Base-by-base conservation (phyloP, 202 grass and related monocot genomes). In the Bolboschoenoplectus hybrid region DNA sequence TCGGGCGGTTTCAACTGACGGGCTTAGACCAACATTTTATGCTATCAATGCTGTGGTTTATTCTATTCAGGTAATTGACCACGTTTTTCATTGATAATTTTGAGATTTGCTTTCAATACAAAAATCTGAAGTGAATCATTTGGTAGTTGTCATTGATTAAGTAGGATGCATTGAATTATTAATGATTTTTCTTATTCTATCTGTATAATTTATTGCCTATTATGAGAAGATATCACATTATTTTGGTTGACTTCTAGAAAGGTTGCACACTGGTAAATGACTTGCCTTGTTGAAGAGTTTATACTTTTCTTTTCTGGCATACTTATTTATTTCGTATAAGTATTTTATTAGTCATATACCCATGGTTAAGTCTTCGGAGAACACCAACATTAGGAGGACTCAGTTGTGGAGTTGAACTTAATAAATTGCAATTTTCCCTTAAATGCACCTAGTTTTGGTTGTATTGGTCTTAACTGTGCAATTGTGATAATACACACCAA, bases 1-100 rank as follows among this genome's bases (percentile, higher is more conserved):
- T 84, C 93, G 93, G 50, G 93, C 95, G n/a, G 92, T 92, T 62
- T 98, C 91, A 7, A 95, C 91, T 85, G 93, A 98, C 75, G 88
- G 91, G 68, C 95, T 98, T 36, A 98, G 93, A 56, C 95, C 91
- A 65, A 89, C 87, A 82, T 98, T 98, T 77, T 98, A 89, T 90
- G 80, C 83, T 87, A 95, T 98, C 63, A 98, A 95, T 58, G 87
- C 55, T 36, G 93, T 94, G n/a, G 79, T 95, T 53, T 98, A 98
- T 88, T 84, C 86, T 49, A 92, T 95, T 58, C 96, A 98, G 91
- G 93, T 98, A 87, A 90, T 71, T 12, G 19, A 39, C 34, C 5
- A 84, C 7, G 5, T 86, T 85, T 85, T 70, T 64, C 14, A 57
- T 58, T 57, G 41, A 2, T 69, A 84, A 26, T 70, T 40, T 66